Evolutionary conservation across 2,329 filamentous ascomycete genomes (phyloP).

Genomic region (Balansia obtecta): DNA sequence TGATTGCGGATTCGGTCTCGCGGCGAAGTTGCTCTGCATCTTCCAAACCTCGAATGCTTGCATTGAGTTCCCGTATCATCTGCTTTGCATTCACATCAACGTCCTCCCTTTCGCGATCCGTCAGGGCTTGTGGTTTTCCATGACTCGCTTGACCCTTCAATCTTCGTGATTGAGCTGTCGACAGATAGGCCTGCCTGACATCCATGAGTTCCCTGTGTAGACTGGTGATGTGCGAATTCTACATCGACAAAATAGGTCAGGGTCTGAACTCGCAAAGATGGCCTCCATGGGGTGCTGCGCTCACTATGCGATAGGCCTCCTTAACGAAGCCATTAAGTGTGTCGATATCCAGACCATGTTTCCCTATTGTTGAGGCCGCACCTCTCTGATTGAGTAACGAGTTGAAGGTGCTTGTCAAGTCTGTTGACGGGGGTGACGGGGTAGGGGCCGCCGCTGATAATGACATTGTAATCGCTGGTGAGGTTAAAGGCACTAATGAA

Average conservation of each 20-base stretch:
- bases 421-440: conserved; percentile 29
- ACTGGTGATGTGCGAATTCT: conserved; percentile 78
- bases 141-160: conserved; percentile 34
- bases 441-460: conserved; percentile 5
- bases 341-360: conserved; percentile 23
- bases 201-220: conserved; percentile 69
- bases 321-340: conserved; percentile 77
- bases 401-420: conserved; percentile 60
- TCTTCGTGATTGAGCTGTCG: conserved; percentile 55
- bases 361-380: conserved; percentile 34
- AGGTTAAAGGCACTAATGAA: background rate
- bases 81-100: conserved; percentile 81
- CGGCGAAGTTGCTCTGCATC: conserved; percentile 74
- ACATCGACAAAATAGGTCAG: conserved; percentile 3
- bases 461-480: background rate
- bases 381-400: conserved; percentile 47
- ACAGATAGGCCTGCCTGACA: conserved; percentile 85
- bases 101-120: conserved; percentile 69
- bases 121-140: conserved; percentile 45
- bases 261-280: no score
- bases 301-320: conserved; percentile 85
- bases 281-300: conserved; percentile 15
- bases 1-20: conserved; percentile 58
- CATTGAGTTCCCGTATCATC: conserved; percentile 74
- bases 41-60: conserved; percentile 65